phyloP scores from a whole-genome alignment of 2,329 filamentous ascomycete genomes.

The Byssoonygena ceratinophila region DNA sequence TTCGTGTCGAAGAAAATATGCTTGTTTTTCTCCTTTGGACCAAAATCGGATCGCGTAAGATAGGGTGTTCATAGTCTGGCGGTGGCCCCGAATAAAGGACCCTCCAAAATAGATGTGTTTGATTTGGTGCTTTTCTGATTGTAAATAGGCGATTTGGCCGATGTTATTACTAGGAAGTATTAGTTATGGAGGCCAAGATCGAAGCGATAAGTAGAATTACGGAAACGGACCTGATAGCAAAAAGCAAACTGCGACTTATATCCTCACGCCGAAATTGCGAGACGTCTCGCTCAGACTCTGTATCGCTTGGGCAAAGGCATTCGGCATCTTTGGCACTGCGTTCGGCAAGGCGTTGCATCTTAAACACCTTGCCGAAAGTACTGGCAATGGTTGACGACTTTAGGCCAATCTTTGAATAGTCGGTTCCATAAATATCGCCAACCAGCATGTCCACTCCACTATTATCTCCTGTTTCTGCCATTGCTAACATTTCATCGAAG shows the following conservation, averaged over 20 bases:
- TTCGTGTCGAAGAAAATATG: conserved; percentile 90
- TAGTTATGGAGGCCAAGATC: conserved; percentile 17
- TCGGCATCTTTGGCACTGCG: conserved; percentile 63
- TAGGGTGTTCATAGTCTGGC: conserved; percentile 95
- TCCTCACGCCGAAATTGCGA: conserved; percentile 65
- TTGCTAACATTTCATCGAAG: conserved; percentile 95
- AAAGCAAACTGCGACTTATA: conserved; percentile 81
- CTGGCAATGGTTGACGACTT: conserved; percentile 94
- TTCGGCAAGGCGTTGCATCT: conserved; percentile 78
- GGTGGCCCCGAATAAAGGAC: conserved; percentile 89
- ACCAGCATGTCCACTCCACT: conserved; percentile 90
- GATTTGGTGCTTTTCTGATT: conserved; percentile 84
- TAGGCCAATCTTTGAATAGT: conserved; percentile 90
- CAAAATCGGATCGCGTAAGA: conserved; percentile 97
- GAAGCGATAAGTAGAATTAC: not conserved
- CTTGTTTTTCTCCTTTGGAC: conserved; percentile 86
- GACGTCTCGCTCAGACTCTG: conserved; percentile 28
- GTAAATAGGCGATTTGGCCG: conserved; percentile 93
- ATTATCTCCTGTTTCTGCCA: conserved; percentile 87
- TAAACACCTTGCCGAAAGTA: conserved; percentile 93
- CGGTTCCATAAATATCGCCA: conserved; percentile 92
- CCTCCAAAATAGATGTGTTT: conserved; percentile 96
- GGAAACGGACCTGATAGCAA: conserved; percentile 58
- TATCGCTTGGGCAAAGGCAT: conserved; percentile 45
- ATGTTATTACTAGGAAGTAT: conserved; percentile 69